These are phyloP conservation scores for Cyclocybe aegerita DNA, from an alignment of 768 basidiomycete species.

Conservation along the genomic window DNA sequence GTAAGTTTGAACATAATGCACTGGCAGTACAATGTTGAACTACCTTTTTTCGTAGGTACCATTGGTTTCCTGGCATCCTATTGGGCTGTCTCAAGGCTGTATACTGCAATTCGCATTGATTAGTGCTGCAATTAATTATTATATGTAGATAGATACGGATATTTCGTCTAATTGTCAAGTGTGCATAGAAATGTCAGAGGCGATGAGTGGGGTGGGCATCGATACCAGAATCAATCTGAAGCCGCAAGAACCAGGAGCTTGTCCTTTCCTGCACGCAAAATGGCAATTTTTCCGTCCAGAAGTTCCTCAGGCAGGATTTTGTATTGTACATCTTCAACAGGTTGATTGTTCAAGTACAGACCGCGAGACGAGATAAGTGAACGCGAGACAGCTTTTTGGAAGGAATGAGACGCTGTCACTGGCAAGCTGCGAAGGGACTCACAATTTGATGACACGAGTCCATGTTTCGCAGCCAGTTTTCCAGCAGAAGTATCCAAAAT, in stretches of 20 bases:
- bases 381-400: conserved; percentile 58
- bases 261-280: conserved; percentile 76
- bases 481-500: conserved; percentile 52
- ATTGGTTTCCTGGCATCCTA: conserved; percentile 92
- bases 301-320: conserved; percentile 45
- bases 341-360: conserved; percentile 67
- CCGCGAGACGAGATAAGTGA: conserved; percentile 64
- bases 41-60: conserved; percentile 52
- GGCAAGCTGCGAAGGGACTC: conserved; percentile 21
- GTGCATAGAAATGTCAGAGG: not conserved
- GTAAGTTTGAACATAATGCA: conserved; percentile 35
- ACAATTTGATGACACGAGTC: conserved; percentile 67
- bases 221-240: conserved; percentile 6
- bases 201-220: not conserved
- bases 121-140: conserved; percentile 19
- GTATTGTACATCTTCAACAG: conserved; percentile 49
- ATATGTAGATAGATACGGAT: not conserved
- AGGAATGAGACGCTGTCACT: conserved; percentile 1
- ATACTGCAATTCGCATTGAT: conserved; percentile 81
- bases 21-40: not conserved
- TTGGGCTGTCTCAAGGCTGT: conserved; percentile 85
- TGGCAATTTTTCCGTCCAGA: conserved; percentile 58
- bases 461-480: conserved; percentile 60
- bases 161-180: too few relatives aligned
- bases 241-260: conserved; percentile 48